Conservation (phyloP, 176 grass and related monocot species). For the Oryza rufipogon region DNA sequence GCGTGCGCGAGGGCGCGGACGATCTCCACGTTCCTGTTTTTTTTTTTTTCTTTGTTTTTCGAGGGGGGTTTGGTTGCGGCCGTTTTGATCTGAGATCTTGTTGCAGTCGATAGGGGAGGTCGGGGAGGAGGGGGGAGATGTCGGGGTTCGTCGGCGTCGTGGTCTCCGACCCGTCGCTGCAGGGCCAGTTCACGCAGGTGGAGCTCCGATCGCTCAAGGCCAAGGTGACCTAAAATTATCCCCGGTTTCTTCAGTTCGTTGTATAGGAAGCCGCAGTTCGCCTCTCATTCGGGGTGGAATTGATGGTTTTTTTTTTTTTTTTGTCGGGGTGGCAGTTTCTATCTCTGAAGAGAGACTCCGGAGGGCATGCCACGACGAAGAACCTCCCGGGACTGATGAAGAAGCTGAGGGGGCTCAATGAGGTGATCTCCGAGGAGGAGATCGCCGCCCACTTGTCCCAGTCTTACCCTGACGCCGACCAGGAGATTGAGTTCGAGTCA, state of each 20-base stretch:
- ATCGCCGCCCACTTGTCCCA: constrained; percentile 64
- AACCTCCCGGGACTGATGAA: constrained; percentile 80
- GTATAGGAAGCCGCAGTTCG: background rate
- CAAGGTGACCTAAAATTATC: constrained; percentile 61
- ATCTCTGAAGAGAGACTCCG: constrained; percentile 63
- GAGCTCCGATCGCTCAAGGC: constrained; percentile 90
- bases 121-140: constrained; percentile 44
- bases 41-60: background rate
- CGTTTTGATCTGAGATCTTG: constrained; percentile 44
- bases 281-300: background rate
- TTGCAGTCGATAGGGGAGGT: constrained; percentile 18
- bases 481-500: constrained; percentile 91
- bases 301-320: constrained; percentile 23
- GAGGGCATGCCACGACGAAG: constrained; percentile 72
- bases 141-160: constrained; percentile 85
- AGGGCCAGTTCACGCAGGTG: constrained; percentile 98
- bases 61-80: background rate
- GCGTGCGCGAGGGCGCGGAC: background rate
- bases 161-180: constrained; percentile 94
- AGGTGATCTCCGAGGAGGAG: constrained; percentile 68
- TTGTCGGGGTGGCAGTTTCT: constrained; percentile 57
- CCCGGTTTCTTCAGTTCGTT: background rate
- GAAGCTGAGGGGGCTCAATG: constrained; percentile 80
- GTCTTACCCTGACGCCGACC: constrained; percentile 60
- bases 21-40: background rate